A percentile compares a stretch with the other conserved stretches of the same genome.
These are phyloP conservation scores for Centrapalus pauciflorus DNA, from an alignment of 129 eudicot genomes.

Conservation along the genomic window DNA sequence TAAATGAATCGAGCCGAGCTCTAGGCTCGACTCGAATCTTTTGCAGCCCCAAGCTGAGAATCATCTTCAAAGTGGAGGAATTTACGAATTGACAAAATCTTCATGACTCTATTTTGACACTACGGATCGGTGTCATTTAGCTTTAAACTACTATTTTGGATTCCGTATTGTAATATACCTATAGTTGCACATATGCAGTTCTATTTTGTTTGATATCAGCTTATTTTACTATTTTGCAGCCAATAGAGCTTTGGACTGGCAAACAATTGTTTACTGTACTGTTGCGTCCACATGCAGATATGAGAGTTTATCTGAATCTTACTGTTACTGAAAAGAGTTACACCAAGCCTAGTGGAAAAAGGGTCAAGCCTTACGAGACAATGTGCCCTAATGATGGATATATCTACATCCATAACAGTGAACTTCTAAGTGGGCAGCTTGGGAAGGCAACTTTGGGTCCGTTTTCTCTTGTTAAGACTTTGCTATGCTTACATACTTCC, in stretches of 20 bases:
- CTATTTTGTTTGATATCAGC: neutral
- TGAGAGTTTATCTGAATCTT: slow-evolving; percentile 85
- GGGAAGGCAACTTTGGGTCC: slow-evolving; percentile 95
- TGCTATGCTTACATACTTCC: neutral
- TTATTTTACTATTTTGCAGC: slow-evolving; percentile 50
- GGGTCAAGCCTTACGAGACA: slow-evolving; percentile 47
- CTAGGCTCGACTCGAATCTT: too few species aligned
- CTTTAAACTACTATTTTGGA: neutral
- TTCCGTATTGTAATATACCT: neutral
- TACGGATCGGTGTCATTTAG: neutral
- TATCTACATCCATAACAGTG: slow-evolving; percentile 86
- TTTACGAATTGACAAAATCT: neutral
- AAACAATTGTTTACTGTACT: slow-evolving; percentile 85
- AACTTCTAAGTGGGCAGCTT: slow-evolving; percentile 86
- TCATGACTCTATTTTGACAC: neutral
- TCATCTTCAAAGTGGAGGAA: too few species aligned
- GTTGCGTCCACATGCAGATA: slow-evolving; percentile 74
- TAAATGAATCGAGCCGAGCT: too few species aligned
- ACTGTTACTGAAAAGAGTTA: slow-evolving; percentile 72
- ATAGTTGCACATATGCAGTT: slow-evolving; percentile 1
- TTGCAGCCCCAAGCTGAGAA: too few species aligned
- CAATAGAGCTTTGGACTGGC: slow-evolving; percentile 97
- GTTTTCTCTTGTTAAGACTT: slow-evolving; percentile 13
- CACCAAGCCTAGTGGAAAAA: slow-evolving; percentile 31
- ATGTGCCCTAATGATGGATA: slow-evolving; percentile 89